These are phyloP conservation scores for Bothriochloa decipiens DNA, from an alignment of 176 grass and related monocot genomes.

Conservation along the genomic window DNA sequence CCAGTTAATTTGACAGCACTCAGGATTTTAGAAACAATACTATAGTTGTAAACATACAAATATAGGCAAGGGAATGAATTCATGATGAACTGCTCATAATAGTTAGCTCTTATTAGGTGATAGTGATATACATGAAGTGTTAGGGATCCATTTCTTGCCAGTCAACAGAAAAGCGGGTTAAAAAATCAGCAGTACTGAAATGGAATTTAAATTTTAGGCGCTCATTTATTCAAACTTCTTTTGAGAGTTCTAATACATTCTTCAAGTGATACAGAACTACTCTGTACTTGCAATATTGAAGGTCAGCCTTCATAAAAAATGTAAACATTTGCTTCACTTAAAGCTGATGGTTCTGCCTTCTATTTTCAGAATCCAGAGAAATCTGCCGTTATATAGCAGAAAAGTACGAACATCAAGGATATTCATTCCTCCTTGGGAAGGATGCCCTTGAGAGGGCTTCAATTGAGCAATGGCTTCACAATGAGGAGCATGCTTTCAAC, in stretches of 20 bases:
- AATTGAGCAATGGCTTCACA: slow-evolving; percentile 94
- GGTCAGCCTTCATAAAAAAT: background rate
- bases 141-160: slow-evolving; percentile 11
- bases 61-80: background rate
- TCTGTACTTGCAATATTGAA: background rate
- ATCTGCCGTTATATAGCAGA: slow-evolving; percentile 79
- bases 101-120: slow-evolving; percentile 20
- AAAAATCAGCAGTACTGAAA: background rate
- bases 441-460: slow-evolving; percentile 83
- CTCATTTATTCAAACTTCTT: background rate
- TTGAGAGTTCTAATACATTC: background rate
- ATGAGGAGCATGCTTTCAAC: slow-evolving; percentile 84
- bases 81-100: background rate
- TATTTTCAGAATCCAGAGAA: slow-evolving; percentile 80
- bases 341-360: slow-evolving; percentile 13
- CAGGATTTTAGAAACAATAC: background rate
- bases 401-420: slow-evolving; percentile 58
- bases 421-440: slow-evolving; percentile 67
- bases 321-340: background rate
- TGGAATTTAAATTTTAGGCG: slow-evolving; percentile 22
- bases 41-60: background rate
- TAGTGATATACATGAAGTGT: background rate
- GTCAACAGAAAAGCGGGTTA: background rate
- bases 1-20: slow-evolving; percentile 1
- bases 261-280: background rate